phyloP scores from a whole-genome alignment of 2,329 filamentous ascomycete species.

The Trichoderma sp. region DNA sequence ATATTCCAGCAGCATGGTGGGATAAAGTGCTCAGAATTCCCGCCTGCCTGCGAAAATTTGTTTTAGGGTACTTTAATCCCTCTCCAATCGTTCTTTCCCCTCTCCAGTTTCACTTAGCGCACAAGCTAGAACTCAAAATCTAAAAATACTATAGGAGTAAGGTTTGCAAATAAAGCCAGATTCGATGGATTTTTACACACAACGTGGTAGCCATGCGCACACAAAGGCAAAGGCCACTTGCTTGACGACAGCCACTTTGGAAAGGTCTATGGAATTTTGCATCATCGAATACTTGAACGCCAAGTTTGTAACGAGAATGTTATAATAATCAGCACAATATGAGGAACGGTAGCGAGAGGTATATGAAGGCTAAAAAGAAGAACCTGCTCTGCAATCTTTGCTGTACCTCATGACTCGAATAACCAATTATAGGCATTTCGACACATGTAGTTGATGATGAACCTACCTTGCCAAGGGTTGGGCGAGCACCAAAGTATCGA shows the following conservation, averaged over 20 bases:
- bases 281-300: neutral
- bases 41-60: neutral
- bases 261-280: too few species aligned
- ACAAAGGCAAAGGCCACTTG: too few species aligned
- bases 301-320: neutral
- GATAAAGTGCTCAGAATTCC: neutral
- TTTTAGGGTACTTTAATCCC: neutral
- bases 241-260: too few species aligned
- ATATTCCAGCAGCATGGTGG: neutral
- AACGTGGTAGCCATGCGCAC: too few species aligned
- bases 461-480: too few species aligned
- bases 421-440: too few species aligned
- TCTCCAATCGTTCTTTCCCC: neutral
- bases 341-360: neutral
- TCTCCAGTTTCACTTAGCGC: neutral
- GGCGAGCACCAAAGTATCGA: too few species aligned
- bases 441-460: too few species aligned
- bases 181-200: too few species aligned
- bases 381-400: neutral
- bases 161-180: too few species aligned
- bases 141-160: neutral
- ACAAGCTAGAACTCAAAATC: neutral
- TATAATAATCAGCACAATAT: too few species aligned
- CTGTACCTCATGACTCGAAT: neutral
- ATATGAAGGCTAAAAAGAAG: too few species aligned